A percentile compares a stretch with the other conserved stretches of the same genome.
Evolutionary conservation across 306 rosid species (phyloP).

Genomic region (Vachellia pachyceras): DNA sequence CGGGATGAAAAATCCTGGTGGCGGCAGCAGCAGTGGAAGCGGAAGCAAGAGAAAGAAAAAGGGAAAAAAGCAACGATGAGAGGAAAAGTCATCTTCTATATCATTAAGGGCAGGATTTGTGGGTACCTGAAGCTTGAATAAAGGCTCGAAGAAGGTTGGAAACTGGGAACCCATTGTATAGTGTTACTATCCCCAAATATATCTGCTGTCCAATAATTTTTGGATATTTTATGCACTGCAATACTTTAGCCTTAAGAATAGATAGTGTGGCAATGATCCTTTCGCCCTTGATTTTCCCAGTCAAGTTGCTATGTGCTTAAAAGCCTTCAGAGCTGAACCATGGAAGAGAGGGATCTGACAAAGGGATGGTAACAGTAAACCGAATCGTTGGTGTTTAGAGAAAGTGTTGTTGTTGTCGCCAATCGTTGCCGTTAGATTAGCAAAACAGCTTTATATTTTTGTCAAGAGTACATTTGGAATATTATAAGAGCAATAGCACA

Average conservation of each 20-base stretch:
- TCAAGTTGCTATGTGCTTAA: not conserved
- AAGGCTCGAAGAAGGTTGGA: conserved; percentile 37
- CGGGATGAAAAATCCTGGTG: conserved; percentile 57
- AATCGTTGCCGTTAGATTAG: not conserved
- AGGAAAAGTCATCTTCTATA: conserved; percentile 25
- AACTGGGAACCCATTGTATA: conserved; percentile 50
- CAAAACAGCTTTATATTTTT: not conserved
- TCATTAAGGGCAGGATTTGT: conserved; percentile 32
- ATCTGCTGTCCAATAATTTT: conserved; percentile 36
- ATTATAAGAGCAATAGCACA: not conserved
- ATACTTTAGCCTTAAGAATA: not conserved
- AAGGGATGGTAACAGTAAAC: not conserved
- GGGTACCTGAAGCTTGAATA: conserved; percentile 40
- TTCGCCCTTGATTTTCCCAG: conserved; percentile 32
- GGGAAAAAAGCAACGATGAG: conserved; percentile 82
- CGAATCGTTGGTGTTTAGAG: not conserved
- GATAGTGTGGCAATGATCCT: conserved; percentile 11
- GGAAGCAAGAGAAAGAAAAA: conserved; percentile 83
- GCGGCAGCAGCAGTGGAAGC: conserved; percentile 41
- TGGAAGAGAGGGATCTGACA: conserved; percentile 11
- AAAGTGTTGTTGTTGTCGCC: not conserved
- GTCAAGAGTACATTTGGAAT: not conserved
- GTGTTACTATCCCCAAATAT: conserved; percentile 34
- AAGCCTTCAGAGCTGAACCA: conserved; percentile 17
- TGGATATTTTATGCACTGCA: conserved; percentile 7